A percentile compares a stretch with the other conserved stretches of the same genome.
These are phyloP conservation scores for Erodium moschatum DNA, from an alignment of 441 rosid genomes.

Conservation along the genomic window DNA sequence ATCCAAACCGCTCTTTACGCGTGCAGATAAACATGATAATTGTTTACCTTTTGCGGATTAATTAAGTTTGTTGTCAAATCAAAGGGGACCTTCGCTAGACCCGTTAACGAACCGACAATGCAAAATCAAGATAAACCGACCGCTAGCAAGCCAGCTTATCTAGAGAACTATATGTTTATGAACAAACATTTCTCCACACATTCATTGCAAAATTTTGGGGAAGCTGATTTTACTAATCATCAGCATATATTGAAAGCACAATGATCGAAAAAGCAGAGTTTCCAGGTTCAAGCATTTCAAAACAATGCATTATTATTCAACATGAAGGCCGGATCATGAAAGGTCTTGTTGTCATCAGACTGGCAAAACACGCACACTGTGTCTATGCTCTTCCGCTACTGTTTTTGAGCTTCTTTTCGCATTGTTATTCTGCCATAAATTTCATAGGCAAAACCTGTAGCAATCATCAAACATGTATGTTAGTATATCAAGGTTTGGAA, in stretches of 20 bases:
- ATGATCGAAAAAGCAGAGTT: conserved; percentile 4
- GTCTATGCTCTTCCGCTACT: conserved; percentile 31
- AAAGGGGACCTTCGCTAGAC: not conserved
- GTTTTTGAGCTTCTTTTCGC: conserved; percentile 58
- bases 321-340: conserved; percentile 7
- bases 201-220: not conserved
- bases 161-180: not conserved
- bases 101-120: too few relatives aligned
- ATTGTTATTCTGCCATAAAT: conserved; percentile 58
- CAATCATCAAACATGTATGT: not conserved
- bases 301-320: conserved; percentile 26
- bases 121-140: too few relatives aligned
- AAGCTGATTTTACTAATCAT: not conserved
- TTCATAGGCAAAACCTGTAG: conserved; percentile 81
- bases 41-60: not conserved
- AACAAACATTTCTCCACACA: not conserved
- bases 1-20: not conserved
- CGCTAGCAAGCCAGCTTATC: too few relatives aligned
- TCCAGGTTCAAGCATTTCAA: conserved; percentile 21
- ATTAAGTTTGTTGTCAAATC: not conserved
- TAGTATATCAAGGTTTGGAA: not conserved
- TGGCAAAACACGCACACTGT: conserved; percentile 14
- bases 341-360: conserved; percentile 5
- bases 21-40: too few relatives aligned
- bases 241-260: not conserved